These are phyloP conservation scores for Metschnikowia peoriensis DNA, from an alignment of 805 yeast species.

Conservation along the genomic window DNA sequence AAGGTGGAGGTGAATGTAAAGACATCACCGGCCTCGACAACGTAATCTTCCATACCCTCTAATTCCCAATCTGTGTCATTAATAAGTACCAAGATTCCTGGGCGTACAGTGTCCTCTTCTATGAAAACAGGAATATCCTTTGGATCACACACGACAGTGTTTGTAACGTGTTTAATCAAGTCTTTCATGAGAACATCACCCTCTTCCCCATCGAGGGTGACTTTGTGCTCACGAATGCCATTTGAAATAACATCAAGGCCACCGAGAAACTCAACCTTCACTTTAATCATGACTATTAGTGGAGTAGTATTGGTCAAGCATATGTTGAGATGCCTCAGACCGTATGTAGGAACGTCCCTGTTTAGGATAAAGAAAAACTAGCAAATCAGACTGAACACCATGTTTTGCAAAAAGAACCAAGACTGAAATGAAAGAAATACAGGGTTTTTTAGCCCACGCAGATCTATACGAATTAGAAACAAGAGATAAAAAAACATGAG, in stretches of 20 bases:
- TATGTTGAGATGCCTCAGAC: slow-evolving; percentile 1
- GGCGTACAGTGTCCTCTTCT: slow-evolving; percentile 79
- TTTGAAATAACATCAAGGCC: slow-evolving; percentile 82
- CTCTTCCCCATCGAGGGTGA: slow-evolving; percentile 43
- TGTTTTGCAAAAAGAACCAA: neutral
- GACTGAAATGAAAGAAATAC: neutral
- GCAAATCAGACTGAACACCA: no score
- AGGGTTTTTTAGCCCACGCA: no score
- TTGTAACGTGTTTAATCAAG: slow-evolving; percentile 54
- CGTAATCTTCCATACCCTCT: slow-evolving; percentile 83
- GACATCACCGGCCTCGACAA: slow-evolving; percentile 70
- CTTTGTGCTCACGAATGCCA: slow-evolving; percentile 52
- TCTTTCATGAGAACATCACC: slow-evolving; percentile 47
- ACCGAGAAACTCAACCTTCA: slow-evolving; percentile 54
- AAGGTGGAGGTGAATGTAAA: slow-evolving; percentile 88
- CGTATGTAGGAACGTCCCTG: slow-evolving; percentile 1
- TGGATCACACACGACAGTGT: slow-evolving; percentile 54
- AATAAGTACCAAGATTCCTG: slow-evolving; percentile 87
- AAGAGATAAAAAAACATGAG: no score
- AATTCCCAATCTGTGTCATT: slow-evolving; percentile 97
- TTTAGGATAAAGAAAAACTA: no score
- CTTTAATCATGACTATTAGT: slow-evolving; percentile 23
- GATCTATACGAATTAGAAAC: no score
- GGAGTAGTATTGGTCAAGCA: neutral
- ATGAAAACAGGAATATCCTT: slow-evolving; percentile 72